Conservation (phyloP, 768 basidiomycete genomes). For the Zangia roseola region DNA sequence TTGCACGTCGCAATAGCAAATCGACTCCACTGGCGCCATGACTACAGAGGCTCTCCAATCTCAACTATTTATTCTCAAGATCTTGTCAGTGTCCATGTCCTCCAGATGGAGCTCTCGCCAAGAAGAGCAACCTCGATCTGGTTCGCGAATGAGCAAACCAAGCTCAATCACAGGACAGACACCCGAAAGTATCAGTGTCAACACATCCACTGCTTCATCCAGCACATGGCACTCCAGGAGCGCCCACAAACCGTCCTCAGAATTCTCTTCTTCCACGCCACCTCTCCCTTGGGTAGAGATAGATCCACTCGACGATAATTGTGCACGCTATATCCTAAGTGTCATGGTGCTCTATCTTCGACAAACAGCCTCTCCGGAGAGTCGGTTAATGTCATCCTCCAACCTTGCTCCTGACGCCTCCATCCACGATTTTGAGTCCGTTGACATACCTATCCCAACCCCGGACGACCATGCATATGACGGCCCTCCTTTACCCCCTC, state of each 20-base stretch:
- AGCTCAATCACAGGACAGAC: slow-evolving; percentile 32
- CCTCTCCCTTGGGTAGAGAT: slow-evolving; percentile 59
- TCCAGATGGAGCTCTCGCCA: slow-evolving; percentile 63
- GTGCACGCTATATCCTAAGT: slow-evolving; percentile 77
- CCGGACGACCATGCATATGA: slow-evolving; percentile 20
- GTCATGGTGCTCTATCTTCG: slow-evolving; percentile 83
- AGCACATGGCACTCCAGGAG: slow-evolving; percentile 24
- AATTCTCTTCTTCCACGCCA: slow-evolving; percentile 32
- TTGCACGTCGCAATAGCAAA: slow-evolving; percentile 41
- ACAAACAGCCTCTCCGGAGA: slow-evolving; percentile 59
- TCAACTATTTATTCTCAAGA: slow-evolving; percentile 81
- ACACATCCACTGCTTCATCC: slow-evolving; percentile 37
- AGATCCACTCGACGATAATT: slow-evolving; percentile 73
- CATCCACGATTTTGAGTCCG: slow-evolving; percentile 70
- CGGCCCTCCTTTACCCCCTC: slow-evolving; percentile 36
- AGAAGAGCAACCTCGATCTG: slow-evolving; percentile 39
- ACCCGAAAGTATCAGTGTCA: slow-evolving; percentile 21
- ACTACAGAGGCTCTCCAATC: slow-evolving; percentile 80
- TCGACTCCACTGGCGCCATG: slow-evolving; percentile 48
- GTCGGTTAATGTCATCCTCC: slow-evolving; percentile 56
- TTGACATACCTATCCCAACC: slow-evolving; percentile 37
- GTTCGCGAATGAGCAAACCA: slow-evolving; percentile 43
- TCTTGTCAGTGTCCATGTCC: slow-evolving; percentile 73
- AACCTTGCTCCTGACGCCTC: slow-evolving; percentile 60
- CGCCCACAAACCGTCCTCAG: slow-evolving; percentile 42